phyloP scores from a whole-genome alignment of 2,329 filamentous ascomycete species.

The Exophiala dermatitidis region DNA sequence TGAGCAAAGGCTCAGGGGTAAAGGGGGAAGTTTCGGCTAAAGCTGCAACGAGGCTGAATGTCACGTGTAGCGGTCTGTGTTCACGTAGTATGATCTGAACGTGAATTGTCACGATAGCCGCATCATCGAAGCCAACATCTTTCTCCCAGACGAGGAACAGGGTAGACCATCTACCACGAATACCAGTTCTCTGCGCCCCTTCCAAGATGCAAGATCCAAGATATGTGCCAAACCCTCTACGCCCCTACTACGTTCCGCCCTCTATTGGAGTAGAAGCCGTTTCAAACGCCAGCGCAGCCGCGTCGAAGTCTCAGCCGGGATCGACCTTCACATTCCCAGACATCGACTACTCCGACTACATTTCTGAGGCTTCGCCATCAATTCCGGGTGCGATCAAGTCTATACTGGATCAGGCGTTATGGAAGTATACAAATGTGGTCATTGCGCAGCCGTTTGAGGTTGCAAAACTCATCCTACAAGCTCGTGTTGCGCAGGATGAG shows the following conservation, averaged over 20 bases:
- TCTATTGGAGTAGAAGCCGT: slow-evolving; percentile 51
- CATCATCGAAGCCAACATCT: neutral
- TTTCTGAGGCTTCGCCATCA: slow-evolving; percentile 68
- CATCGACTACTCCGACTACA: slow-evolving; percentile 83
- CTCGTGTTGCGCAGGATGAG: slow-evolving; percentile 45
- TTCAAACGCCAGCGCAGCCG: slow-evolving; percentile 33
- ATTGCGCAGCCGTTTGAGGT: slow-evolving; percentile 96
- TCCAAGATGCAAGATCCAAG: slow-evolving; percentile 17
- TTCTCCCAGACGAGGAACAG: neutral
- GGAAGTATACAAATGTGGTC: slow-evolving; percentile 84
- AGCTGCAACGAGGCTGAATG: neutral
- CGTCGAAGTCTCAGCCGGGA: slow-evolving; percentile 31
- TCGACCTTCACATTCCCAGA: slow-evolving; percentile 58
- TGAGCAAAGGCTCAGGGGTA: no score
- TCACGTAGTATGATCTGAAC: neutral
- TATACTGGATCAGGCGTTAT: slow-evolving; percentile 74
- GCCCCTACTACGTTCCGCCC: slow-evolving; percentile 58
- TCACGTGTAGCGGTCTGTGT: neutral
- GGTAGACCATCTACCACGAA: neutral
- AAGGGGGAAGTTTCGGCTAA: neutral
- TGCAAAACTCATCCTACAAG: slow-evolving; percentile 85
- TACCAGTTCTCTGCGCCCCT: neutral
- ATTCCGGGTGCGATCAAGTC: slow-evolving; percentile 67
- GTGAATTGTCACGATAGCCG: neutral
- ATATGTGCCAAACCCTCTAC: slow-evolving; percentile 52